Evolutionary conservation across 805 yeast species (phyloP), one percentile per base, ranked within the genome.

Genomic region (Ogataea trehalophila): DNA sequence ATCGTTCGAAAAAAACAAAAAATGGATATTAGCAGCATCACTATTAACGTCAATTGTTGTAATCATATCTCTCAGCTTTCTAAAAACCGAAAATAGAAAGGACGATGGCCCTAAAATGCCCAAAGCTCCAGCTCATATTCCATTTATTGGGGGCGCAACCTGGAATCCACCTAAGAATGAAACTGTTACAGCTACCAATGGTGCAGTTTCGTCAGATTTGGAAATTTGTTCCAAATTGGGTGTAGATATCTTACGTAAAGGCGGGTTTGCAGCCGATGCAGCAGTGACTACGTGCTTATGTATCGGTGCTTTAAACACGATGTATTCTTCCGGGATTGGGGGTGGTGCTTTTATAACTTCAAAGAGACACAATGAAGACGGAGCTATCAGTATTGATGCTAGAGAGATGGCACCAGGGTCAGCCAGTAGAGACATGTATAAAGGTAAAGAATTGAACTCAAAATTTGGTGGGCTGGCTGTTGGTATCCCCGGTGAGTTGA

Each of bases 241-340:
- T 7, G 73, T 72, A 5, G 67, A 73, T 6, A 78, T 86, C 16
- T 64, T 85, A 31, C 57, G 65, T 44, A 54, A 57, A 20, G 81
- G 80, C 6, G 95, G 97, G 0, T 83, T 80, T 57, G 97, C 97
- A 2, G 97, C 96, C 0, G 99, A 92, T 63, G 96, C 97, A 0
- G 87, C 96, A 0, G 84, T 92, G 2, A 85, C 96, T 0, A 86
- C 87, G 13, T 88, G 95, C 0, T 71, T 92, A 29, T 92, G 99
- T 61, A 80, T 92, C 33, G 98, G 98, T 2, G 75, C 87, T 45
- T 68, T 88, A 20, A 87, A 87, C 60, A 82, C 89, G 52, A 88
- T 85, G 69, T 83, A 84, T 48, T 83, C 95, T 1, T 96, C 97
- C 0, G 83, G 92, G 39, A 97, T 97, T 7, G 98, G 98, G 2